Evolutionary conservation across 1,284 basidiomycete genomes (phyloP), one percentile per base, ranked within the genome.

Genomic region (Pholiota adiposa): DNA sequence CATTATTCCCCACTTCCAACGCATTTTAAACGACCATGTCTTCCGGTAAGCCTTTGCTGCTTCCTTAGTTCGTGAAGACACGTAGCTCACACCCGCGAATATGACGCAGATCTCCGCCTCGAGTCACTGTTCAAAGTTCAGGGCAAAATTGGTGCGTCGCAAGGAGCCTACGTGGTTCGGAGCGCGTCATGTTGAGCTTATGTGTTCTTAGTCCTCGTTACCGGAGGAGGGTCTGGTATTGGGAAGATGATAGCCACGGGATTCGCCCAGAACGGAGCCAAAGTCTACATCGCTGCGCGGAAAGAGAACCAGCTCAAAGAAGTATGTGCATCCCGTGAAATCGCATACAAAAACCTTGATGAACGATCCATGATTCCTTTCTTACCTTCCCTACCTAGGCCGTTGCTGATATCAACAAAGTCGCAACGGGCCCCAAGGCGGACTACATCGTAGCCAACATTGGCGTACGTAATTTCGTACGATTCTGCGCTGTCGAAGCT

Each of bases 191-290:
- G 8, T 9, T 53, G 21, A 51, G 33, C 56, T 51, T 59, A 9
- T 51, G 14, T 51, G 16, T 56, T 53, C 33, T 8, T 63, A 92
- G 90, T 90, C 40, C 82, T 94, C 46, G 84, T 94, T 16, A 94
- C 91, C 3, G 93, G 92, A 2, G 93, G 92, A 33, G 85, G 88
- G 44, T 86, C 87, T 36, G 92, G 92, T 0, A 83, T 94, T 46
- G 92, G 92, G 1, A 86, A 84, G 67, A 90, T 93, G 86, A 94
- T 96, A 66, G 89, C 93, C 6, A 79, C 86, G 0, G 88, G 68
- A 55, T 69, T 92, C 66, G 89, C 91, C 1, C 86, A 89, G 75
- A 95, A 94, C 67, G 92, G 92, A 7, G 90, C 88, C 36, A 89
- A 86, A 64, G 90, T 93, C 27, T 93, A 95, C 75, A 94, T 96